Evolutionary conservation across 2,329 filamentous ascomycete genomes (phyloP).

Genomic region (Ambrosiella beaveri): DNA sequence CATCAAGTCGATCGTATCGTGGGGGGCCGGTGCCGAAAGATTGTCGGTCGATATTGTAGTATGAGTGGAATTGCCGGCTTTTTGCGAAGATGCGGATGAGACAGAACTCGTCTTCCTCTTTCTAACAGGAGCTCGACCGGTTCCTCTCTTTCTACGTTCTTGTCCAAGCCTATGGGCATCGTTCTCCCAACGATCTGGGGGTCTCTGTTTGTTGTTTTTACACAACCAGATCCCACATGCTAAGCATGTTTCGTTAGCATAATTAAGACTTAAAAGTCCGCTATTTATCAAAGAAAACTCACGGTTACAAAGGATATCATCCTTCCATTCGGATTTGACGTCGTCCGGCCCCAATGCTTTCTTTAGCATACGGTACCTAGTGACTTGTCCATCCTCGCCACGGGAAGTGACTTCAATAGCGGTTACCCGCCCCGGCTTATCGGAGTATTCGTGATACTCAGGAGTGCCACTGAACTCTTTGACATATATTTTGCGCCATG

Average conservation of each 20-base stretch:
- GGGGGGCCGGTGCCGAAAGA: slow-evolving; percentile 35
- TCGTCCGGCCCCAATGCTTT: slow-evolving; percentile 47
- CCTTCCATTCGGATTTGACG: slow-evolving; percentile 49
- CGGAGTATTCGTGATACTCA: slow-evolving; percentile 50
- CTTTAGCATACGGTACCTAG: slow-evolving; percentile 58
- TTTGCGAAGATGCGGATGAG: slow-evolving; percentile 18
- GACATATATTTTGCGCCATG: slow-evolving; percentile 87
- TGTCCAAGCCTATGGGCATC: slow-evolving; percentile 35
- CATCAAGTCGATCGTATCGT: slow-evolving; percentile 26
- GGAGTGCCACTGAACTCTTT: slow-evolving; percentile 56
- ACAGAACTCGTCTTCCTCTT: slow-evolving; percentile 29
- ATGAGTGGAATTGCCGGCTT: slow-evolving; percentile 24
- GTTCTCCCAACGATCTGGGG: slow-evolving; percentile 67
- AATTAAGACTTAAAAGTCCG: slow-evolving; percentile 13
- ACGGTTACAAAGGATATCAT: slow-evolving; percentile 76
- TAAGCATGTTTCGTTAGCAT: slow-evolving; percentile 21
- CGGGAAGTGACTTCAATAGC: slow-evolving; percentile 52
- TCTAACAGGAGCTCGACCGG: slow-evolving; percentile 24
- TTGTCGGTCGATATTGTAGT: slow-evolving; percentile 30
- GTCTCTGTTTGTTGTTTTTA: slow-evolving; percentile 73
- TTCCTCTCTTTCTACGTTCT: slow-evolving; percentile 32
- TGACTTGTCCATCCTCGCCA: slow-evolving; percentile 44
- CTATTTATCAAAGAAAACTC: slow-evolving; percentile 24
- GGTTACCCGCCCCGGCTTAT: slow-evolving; percentile 55
- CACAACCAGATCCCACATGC: slow-evolving; percentile 88